Conservation (phyloP, 441 rosid genomes). For the Pelargonium cotyledonis region DNA sequence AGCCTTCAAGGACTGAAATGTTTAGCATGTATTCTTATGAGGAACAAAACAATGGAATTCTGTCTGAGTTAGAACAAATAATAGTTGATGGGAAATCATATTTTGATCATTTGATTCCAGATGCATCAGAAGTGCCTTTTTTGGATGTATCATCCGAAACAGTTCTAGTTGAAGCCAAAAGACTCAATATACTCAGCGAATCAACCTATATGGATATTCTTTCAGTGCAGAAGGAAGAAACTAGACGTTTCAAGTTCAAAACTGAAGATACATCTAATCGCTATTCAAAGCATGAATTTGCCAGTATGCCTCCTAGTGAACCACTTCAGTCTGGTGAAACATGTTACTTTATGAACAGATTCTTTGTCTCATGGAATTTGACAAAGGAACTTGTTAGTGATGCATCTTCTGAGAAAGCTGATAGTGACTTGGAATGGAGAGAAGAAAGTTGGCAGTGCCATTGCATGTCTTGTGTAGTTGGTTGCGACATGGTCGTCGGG, state of each 20-base stretch:
- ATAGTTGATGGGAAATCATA: constrained; percentile 35
- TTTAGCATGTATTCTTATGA: constrained; percentile 24
- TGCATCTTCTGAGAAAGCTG: constrained; percentile 21
- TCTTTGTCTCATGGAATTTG: constrained; percentile 56
- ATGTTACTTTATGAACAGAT: constrained; percentile 70
- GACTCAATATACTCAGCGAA: constrained; percentile 54
- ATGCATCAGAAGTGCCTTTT: constrained; percentile 42
- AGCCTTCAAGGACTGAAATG: constrained; percentile 46
- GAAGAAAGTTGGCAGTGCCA: constrained; percentile 15
- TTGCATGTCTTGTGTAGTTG: constrained; percentile 29
- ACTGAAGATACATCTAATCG: constrained; percentile 28
- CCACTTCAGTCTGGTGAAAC: constrained; percentile 40
- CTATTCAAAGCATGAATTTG: constrained; percentile 26
- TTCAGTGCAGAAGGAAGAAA: constrained; percentile 59
- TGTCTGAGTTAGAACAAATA: constrained; percentile 39
- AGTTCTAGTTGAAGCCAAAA: constrained; percentile 57
- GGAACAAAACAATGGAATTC: constrained; percentile 21
- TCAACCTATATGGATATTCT: constrained; percentile 45
- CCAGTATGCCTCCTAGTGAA: constrained; percentile 27
- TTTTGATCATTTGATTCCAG: constrained; percentile 30
- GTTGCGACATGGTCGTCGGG: constrained; percentile 30
- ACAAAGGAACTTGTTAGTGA: constrained; percentile 15
- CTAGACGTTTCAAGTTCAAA: constrained; percentile 44
- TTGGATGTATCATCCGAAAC: constrained; percentile 44
- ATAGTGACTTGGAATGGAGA: constrained; percentile 17